A percentile compares a stretch with the other conserved stretches of the same genome.
These are phyloP conservation scores for Podila clonocystis DNA, from an alignment of 192 early-diverging fungal genomes.

Conservation along the genomic window DNA sequence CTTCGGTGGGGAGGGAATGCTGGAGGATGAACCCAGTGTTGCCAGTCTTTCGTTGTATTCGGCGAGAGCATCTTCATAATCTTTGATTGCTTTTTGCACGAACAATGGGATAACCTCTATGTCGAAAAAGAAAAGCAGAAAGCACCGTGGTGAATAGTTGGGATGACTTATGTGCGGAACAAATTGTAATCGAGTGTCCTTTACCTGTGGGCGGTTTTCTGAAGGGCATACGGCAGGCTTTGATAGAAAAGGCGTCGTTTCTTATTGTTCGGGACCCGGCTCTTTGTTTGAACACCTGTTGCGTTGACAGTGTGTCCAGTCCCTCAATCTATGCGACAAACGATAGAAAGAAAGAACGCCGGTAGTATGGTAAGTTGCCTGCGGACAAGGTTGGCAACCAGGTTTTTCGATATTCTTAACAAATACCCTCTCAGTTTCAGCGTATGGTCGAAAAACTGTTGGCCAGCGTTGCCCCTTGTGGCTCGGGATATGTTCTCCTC, in stretches of 20 bases:
- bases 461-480: neutral
- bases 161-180: neutral
- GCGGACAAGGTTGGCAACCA: no score
- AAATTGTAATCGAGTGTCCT: neutral
- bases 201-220: constrained; percentile 3
- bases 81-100: constrained; percentile 19
- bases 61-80: constrained; percentile 11
- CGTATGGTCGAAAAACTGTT: constrained; percentile 12
- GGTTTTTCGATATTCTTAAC: no score
- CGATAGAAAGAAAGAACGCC: no score
- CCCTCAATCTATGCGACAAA: constrained; percentile 20
- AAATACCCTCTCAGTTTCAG: constrained; percentile 30
- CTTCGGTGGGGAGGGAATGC: neutral
- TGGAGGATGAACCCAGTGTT: neutral
- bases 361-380: no score
- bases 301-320: constrained; percentile 16
- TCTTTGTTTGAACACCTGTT: constrained; percentile 7
- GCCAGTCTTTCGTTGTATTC: constrained; percentile 8
- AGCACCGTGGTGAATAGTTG: neutral
- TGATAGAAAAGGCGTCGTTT: constrained; percentile 26
- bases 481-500: neutral
- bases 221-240: constrained; percentile 18
- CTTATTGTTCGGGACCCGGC: neutral
- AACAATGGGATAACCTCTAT: constrained; percentile 24
- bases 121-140: neutral